A percentile compares a stretch with the other conserved stretches of the same genome.
These are phyloP conservation scores for Strobilomyces confusus DNA, from an alignment of 768 basidiomycete genomes.

Conservation along the genomic window DNA sequence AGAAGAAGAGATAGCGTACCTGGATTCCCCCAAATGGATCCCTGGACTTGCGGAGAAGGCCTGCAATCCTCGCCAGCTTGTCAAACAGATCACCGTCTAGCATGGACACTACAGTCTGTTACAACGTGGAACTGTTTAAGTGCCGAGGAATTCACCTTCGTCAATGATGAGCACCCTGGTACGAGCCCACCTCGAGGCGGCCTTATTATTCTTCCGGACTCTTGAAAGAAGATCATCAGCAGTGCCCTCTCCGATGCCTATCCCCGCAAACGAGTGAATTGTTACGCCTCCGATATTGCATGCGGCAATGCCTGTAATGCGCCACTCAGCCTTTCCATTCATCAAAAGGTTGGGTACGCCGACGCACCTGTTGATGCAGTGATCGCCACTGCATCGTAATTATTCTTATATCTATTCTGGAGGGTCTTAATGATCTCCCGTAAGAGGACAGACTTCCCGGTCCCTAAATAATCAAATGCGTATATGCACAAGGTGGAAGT, in stretches of 20 bases:
- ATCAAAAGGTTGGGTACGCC: background rate
- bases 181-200: conserved; percentile 71
- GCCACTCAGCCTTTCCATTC: background rate
- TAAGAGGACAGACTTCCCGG: conserved; percentile 93
- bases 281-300: conserved; percentile 97
- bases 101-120: conserved; percentile 78
- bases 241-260: conserved; percentile 74
- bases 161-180: conserved; percentile 84
- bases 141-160: conserved; percentile 49
- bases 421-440: conserved; percentile 85
- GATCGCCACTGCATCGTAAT: conserved; percentile 77
- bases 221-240: conserved; percentile 60
- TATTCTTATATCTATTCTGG: conserved; percentile 47
- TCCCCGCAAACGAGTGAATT: conserved; percentile 93
- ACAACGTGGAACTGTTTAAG: background rate
- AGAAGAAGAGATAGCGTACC: conserved; percentile 34
- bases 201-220: conserved; percentile 82
- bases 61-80: conserved; percentile 75
- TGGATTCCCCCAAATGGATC: conserved; percentile 94
- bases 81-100: conserved; percentile 91
- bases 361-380: conserved; percentile 86
- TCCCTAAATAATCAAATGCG: conserved; percentile 51
- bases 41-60: conserved; percentile 52
- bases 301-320: conserved; percentile 74
- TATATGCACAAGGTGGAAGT: conserved; percentile 16